Base-by-base conservation (phyloP, 2,329 filamentous ascomycete species). In the Monosporascus sp. region DNA sequence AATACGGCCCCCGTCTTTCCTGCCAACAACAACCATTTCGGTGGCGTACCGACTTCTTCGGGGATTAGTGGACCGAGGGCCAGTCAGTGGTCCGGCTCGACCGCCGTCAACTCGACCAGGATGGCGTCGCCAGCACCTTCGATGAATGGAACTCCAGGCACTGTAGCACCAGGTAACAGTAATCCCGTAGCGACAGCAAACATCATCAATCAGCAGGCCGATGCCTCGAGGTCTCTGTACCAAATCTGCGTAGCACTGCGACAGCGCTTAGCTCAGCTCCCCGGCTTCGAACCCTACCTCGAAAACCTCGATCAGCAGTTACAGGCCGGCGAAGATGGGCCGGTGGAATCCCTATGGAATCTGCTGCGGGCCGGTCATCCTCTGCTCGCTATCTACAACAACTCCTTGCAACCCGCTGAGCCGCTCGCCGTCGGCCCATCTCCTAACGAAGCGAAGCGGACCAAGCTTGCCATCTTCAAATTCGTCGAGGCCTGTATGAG, bases 191-290 rank as follows among this genome's bases (percentile, higher is more conserved):
- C 91, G 56, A 91, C 88, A 55, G 82, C 89, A 70, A 97, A 96
- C 72, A 96, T 99, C 70, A 96, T 99, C 78, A 99, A 99, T 74
- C 89, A 93, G 72, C 89, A 90, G 69, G 94, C 92, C 69, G 92
- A 96, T 70, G 92, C 94, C 60, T 90, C 89, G 52, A 82, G 87
- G 55, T 97, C 92, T 11, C 83, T 99, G 24, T 99, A 96, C 72
- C 93, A 97, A 72, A 96, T 96, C 70, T 97, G 94, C 70, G 81
- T 96, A 61, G 85, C 87, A 51, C 78, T 97, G 56, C 90, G 89
- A 68, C 85, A 87, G 73, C 85, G 94, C 58, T 77, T 99, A 56
- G 80, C 85, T 52, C 87, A 88, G 60, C 91, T 97, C 8, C 91
- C 91, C 4, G 88, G 84, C 54, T 97, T 97, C 68, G 85, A 91